Conservation (phyloP, 108 stramenopile species). For the Aurantiochytrium sp. region DNA sequence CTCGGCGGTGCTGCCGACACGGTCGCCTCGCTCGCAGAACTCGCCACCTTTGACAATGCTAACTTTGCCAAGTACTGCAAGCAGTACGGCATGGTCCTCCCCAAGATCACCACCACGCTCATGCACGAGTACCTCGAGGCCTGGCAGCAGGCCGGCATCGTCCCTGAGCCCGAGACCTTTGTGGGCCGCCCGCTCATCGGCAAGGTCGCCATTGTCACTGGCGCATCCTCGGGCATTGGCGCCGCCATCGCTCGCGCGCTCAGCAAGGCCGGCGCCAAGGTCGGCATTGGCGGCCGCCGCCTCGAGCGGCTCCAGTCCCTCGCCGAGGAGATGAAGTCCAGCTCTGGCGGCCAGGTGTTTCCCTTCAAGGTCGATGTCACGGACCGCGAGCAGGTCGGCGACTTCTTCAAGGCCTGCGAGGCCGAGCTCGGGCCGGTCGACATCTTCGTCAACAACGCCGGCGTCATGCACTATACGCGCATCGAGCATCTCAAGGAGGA, state of each 20-base stretch:
- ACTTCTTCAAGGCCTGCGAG: constrained; percentile 39
- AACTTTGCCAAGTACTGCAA: background rate
- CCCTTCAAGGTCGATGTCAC: constrained; percentile 40
- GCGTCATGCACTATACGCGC: constrained; percentile 74
- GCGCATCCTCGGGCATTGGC: constrained; percentile 71
- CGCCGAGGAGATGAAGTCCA: constrained; percentile 35
- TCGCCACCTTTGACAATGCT: background rate
- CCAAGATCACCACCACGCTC: background rate
- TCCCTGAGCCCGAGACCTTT: background rate
- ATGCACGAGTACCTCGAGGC: constrained; percentile 6
- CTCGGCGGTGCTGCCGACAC: background rate
- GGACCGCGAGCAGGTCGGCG: constrained; percentile 43
- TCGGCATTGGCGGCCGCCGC: constrained; percentile 66
- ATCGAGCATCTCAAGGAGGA: constrained; percentile 70
- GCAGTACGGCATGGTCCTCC: background rate
- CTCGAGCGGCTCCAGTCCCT: constrained; percentile 59
- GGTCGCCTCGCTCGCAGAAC: background rate
- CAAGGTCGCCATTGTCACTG: constrained; percentile 64
- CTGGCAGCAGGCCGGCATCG: background rate
- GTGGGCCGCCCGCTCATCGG: constrained; percentile 46
- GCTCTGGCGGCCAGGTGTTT: constrained; percentile 32
- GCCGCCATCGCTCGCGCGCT: constrained; percentile 62
- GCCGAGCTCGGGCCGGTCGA: constrained; percentile 38
- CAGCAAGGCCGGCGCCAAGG: constrained; percentile 57
- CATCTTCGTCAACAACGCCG: constrained; percentile 62